Evolutionary conservation across 345 rosid genomes (phyloP).

Genomic region (Hypericum perforatum): DNA sequence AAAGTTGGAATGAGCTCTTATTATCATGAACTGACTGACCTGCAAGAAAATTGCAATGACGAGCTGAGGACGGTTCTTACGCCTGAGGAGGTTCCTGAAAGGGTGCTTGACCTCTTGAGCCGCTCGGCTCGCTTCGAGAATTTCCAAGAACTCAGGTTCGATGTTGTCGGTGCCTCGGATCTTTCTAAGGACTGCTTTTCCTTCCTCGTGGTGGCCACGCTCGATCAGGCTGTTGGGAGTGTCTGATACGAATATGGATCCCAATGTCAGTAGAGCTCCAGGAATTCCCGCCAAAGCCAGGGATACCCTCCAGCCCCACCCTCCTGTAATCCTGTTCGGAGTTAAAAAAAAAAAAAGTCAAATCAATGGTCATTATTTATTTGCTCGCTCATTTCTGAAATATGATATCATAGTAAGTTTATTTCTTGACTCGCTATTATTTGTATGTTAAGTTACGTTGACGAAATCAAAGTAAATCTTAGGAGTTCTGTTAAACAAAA

Average conservation of each 20-base stretch:
- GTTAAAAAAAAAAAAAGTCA: neutral
- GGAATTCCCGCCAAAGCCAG: constrained; percentile 86
- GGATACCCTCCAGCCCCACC: constrained; percentile 97
- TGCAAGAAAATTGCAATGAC: constrained; percentile 75
- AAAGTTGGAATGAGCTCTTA: neutral
- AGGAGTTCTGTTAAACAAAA: no score
- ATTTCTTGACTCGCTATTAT: no score
- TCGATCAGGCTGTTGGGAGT: constrained; percentile 90
- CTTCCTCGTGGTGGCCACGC: constrained; percentile 77
- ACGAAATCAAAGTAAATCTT: no score
- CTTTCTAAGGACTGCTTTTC: constrained; percentile 64
- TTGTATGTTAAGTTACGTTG: no score
- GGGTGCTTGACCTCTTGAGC: constrained; percentile 89
- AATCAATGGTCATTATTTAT: constrained; percentile 1
- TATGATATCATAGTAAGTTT: no score
- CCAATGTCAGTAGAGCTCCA: constrained; percentile 61
- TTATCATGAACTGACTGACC: constrained; percentile 25
- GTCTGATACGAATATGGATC: constrained; percentile 70
- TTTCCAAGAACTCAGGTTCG: constrained; percentile 75
- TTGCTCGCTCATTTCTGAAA: no score
- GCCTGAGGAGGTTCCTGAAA: constrained; percentile 64
- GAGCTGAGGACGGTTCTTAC: constrained; percentile 69
- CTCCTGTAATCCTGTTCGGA: constrained; percentile 48
- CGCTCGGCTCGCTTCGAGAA: constrained; percentile 80
- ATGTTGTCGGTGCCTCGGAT: constrained; percentile 77